Percentiles rank a stretch among this genome's conserved stretches.
phyloP scores from a whole-genome alignment of 768 basidiomycete genomes.

The Kwoniella sp. region DNA sequence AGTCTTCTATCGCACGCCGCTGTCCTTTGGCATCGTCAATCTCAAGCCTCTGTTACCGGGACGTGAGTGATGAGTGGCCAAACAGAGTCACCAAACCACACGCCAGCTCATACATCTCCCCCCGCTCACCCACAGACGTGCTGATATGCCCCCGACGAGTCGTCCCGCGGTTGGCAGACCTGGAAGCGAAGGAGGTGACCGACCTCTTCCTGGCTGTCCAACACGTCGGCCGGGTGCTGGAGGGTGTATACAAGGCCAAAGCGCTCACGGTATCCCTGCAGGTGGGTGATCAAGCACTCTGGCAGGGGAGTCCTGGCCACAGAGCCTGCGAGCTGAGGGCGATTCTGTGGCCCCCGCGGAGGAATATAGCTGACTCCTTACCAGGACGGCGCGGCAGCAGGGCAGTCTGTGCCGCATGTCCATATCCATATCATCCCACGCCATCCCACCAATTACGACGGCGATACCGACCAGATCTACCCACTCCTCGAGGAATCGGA shows the following conservation, averaged over 20 bases:
- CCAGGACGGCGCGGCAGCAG: conserved; percentile 82
- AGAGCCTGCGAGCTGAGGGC: too few relatives aligned
- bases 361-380: too few relatives aligned
- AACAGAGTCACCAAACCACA: not conserved
- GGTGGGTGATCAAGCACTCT: conserved; percentile 57
- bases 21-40: conserved; percentile 85
- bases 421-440: conserved; percentile 92
- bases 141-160: conserved; percentile 58
- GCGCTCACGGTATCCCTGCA: conserved; percentile 85
- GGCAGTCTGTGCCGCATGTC: conserved; percentile 85
- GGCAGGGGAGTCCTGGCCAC: too few relatives aligned
- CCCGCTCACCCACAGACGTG: conserved; percentile 52
- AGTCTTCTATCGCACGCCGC: conserved; percentile 60
- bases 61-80: conserved; percentile 60
- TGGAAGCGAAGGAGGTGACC: conserved; percentile 60
- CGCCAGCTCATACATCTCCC: not conserved
- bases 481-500: conserved; percentile 62
- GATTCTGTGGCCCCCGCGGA: too few relatives aligned
- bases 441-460: conserved; percentile 55
- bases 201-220: conserved; percentile 78
- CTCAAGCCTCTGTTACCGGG: conserved; percentile 91
- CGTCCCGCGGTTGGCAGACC: conserved; percentile 56
- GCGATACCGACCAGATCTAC: conserved; percentile 54
- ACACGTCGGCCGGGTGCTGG: conserved; percentile 70
- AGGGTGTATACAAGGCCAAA: conserved; percentile 75